Conservation (phyloP, 768 basidiomycete species). For the Mycena vitilis region DNA sequence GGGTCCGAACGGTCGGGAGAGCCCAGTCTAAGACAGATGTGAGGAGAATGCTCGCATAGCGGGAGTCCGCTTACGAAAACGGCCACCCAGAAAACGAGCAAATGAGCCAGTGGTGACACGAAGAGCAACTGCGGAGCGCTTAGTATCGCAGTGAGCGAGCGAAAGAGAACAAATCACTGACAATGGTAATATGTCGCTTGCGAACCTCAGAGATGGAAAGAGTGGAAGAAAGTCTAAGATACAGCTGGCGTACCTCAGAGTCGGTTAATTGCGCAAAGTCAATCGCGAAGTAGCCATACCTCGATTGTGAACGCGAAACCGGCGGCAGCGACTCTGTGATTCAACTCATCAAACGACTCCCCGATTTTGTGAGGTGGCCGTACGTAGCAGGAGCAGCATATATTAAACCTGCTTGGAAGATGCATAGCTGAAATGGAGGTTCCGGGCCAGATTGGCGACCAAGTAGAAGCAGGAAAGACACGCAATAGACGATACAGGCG, state of each 20-base stretch:
- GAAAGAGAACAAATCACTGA: background rate
- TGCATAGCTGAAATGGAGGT: conserved; percentile 25
- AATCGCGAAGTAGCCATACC: background rate
- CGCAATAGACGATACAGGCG: conserved; percentile 19
- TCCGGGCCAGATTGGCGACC: conserved; percentile 28
- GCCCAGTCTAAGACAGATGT: conserved; percentile 4
- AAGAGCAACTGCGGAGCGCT: conserved; percentile 19
- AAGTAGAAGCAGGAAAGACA: conserved; percentile 15
- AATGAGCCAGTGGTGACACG: conserved; percentile 13
- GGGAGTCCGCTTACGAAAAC: conserved; percentile 17
- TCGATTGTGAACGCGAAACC: conserved; percentile 11
- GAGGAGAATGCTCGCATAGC: background rate
- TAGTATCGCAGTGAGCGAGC: background rate
- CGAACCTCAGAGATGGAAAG: conserved; percentile 21
- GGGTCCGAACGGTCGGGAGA: background rate
- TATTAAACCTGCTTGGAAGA: conserved; percentile 32
- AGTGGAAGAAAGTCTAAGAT: conserved; percentile 15
- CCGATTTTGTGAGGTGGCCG: too few species aligned
- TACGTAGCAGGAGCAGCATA: conserved; percentile 30
- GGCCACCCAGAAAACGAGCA: conserved; percentile 26
- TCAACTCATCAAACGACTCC: background rate
- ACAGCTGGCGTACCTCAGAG: background rate
- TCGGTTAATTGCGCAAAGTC: background rate
- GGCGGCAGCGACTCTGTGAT: background rate
- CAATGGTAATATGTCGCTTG: background rate